phyloP scores from a whole-genome alignment of 139 green algal species.

The Chlorella sp. region DNA sequence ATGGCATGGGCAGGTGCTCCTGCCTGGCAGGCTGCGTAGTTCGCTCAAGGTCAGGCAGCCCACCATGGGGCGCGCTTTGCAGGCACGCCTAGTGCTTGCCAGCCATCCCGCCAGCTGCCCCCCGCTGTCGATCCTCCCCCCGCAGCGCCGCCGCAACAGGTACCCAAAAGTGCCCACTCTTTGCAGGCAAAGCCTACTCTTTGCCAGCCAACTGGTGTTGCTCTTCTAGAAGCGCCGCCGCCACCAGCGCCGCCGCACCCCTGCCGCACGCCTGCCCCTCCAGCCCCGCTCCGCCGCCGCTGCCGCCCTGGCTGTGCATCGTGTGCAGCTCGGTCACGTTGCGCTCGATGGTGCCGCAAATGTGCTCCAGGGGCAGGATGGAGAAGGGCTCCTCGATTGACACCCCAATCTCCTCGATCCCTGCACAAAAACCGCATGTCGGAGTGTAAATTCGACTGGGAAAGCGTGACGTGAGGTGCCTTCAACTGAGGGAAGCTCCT shows the following conservation, averaged over 20 bases:
- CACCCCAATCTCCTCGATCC: conserved; percentile 87
- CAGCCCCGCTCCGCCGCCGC: background rate
- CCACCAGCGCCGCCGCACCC: background rate
- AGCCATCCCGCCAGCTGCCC: too few species aligned
- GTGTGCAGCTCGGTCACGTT: conserved; percentile 14
- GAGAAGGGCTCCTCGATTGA: conserved; percentile 67
- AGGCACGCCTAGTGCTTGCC: too few species aligned
- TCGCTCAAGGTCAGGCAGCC: too few species aligned
- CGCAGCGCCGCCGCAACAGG: too few species aligned
- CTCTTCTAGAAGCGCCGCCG: background rate
- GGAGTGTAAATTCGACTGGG: background rate
- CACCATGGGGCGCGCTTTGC: too few species aligned
- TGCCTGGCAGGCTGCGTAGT: too few species aligned
- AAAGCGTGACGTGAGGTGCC: background rate
- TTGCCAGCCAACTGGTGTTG: too few species aligned
- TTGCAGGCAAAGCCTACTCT: too few species aligned
- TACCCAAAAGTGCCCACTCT: too few species aligned
- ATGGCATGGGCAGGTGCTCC: too few species aligned
- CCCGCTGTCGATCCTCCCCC: too few species aligned
- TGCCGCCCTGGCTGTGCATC: background rate
- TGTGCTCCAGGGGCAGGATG: conserved; percentile 49
- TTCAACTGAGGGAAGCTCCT: background rate
- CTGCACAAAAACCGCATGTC: conserved; percentile 1
- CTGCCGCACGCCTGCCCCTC: background rate
- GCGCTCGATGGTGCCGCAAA: conserved; percentile 35